Percentiles rank a stretch among this genome's conserved stretches.
phyloP scores from a whole-genome alignment of 768 basidiomycete species.

The Tephrocybe sp. region DNA sequence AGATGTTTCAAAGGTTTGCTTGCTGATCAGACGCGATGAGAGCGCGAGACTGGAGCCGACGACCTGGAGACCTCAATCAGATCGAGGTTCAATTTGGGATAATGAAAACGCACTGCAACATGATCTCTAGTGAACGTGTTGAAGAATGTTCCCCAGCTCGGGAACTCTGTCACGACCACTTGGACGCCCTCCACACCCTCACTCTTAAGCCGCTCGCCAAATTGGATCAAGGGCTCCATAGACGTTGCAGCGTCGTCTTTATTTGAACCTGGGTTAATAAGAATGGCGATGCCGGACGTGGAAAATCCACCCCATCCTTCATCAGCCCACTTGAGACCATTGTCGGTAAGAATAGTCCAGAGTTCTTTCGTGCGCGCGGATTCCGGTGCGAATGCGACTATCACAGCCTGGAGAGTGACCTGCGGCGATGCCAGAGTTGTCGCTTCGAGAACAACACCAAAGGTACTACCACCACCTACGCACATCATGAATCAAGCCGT shows the following conservation, averaged over 20 bases:
- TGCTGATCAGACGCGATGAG: constrained; percentile 44
- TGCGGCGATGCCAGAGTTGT: constrained; percentile 38
- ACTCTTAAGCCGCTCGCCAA: constrained; percentile 27
- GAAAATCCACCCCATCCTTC: constrained; percentile 52
- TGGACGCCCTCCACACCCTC: constrained; percentile 24
- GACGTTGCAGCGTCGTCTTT: constrained; percentile 37
- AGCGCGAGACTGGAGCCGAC: constrained; percentile 40
- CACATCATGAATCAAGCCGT: constrained; percentile 12
- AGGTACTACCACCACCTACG: constrained; percentile 45
- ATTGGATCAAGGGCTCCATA: constrained; percentile 39
- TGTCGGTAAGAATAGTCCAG: constrained; percentile 37
- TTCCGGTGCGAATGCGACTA: constrained; percentile 28
- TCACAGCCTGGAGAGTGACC: constrained; percentile 36
- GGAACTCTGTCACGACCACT: constrained; percentile 37
- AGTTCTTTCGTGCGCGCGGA: constrained; percentile 28
- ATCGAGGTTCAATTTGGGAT: not conserved
- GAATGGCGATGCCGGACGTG: constrained; percentile 33
- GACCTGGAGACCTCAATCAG: constrained; percentile 24
- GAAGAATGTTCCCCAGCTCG: constrained; percentile 41
- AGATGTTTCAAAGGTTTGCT: constrained; percentile 35
- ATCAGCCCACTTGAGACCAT: constrained; percentile 40
- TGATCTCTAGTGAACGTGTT: constrained; percentile 33
- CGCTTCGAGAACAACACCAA: constrained; percentile 40
- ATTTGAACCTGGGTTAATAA: constrained; percentile 44
- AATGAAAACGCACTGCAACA: constrained; percentile 33